Conservation (phyloP, 139 green algal species). For the Auxenochlorella pyrenoidosa region DNA sequence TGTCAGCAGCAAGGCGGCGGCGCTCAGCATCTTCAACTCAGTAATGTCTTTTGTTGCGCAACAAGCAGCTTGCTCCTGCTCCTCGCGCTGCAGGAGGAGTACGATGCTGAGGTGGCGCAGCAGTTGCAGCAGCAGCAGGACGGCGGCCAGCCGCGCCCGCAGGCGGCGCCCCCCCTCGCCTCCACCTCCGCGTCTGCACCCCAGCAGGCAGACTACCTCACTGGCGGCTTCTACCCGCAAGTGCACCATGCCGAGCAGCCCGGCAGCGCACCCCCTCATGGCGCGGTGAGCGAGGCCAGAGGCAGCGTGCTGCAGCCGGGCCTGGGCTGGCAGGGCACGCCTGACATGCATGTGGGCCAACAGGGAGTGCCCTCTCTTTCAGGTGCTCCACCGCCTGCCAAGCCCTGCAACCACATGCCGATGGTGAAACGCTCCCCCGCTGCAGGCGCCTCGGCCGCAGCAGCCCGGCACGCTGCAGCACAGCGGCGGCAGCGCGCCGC, state of each 20-base stretch:
- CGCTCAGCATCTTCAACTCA: neutral
- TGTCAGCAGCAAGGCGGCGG: neutral
- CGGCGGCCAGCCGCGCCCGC: neutral
- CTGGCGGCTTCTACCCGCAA: conserved; percentile 18
- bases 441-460: neutral
- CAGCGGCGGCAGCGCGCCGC: neutral
- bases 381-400: neutral
- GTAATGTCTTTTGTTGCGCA: too few relatives aligned
- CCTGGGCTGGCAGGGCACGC: neutral
- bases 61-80: neutral
- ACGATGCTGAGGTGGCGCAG: conserved; percentile 22
- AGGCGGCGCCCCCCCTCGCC: neutral
- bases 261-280: neutral
- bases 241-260: neutral
- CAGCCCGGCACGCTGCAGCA: neutral
- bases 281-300: neutral
- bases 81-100: conserved; percentile 17
- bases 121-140: conserved; percentile 19
- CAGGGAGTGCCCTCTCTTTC: neutral
- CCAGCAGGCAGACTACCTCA: conserved; percentile 6
- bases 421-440: too few relatives aligned
- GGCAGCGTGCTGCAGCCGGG: neutral
- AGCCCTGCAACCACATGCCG: neutral
- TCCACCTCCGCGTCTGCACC: neutral
- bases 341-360: too few relatives aligned